These are phyloP conservation scores for Alternaria hordeiaustralica DNA, from an alignment of 2,329 filamentous ascomycete species.

Conservation along the genomic window DNA sequence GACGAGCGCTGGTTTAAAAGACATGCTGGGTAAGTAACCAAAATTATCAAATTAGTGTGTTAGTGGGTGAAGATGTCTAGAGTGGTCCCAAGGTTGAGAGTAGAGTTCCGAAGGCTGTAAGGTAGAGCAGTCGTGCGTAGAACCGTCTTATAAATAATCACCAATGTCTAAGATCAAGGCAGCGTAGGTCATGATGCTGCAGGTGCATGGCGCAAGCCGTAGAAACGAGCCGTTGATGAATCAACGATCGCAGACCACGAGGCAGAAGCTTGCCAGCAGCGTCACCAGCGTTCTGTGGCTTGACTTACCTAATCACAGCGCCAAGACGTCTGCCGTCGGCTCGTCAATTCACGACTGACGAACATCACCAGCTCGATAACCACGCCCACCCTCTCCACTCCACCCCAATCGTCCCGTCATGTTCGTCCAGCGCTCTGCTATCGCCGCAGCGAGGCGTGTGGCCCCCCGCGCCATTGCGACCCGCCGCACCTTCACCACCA, in stretches of 20 bases:
- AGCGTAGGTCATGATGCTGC: constrained; percentile 11
- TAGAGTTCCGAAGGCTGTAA: neutral
- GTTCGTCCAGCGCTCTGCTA: constrained; percentile 59
- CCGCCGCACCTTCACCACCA: constrained; percentile 56
- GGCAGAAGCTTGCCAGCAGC: neutral
- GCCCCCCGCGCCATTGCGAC: constrained; percentile 48
- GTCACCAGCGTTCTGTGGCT: constrained; percentile 5
- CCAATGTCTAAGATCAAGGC: constrained; percentile 7
- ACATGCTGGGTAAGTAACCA: constrained; percentile 19
- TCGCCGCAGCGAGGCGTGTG: constrained; percentile 55
- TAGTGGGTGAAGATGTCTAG: neutral
- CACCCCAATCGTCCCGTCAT: constrained; percentile 50
- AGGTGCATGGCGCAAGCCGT: neutral
- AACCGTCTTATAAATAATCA: neutral
- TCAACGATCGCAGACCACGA: constrained; percentile 5
- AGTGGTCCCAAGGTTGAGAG: neutral
- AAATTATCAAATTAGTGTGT: neutral
- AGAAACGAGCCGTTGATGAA: constrained; percentile 6
- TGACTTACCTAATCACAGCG: constrained; percentile 23
- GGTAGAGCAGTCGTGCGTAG: neutral
- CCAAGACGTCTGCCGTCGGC: constrained; percentile 32
- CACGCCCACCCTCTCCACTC: constrained; percentile 41
- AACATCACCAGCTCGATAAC: constrained; percentile 36
- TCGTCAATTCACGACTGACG: constrained; percentile 31
- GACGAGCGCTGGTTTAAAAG: constrained; percentile 64